These are phyloP conservation scores for Trichoderma harzianum DNA, from an alignment of 2,329 filamentous ascomycete species.

Conservation along the genomic window DNA sequence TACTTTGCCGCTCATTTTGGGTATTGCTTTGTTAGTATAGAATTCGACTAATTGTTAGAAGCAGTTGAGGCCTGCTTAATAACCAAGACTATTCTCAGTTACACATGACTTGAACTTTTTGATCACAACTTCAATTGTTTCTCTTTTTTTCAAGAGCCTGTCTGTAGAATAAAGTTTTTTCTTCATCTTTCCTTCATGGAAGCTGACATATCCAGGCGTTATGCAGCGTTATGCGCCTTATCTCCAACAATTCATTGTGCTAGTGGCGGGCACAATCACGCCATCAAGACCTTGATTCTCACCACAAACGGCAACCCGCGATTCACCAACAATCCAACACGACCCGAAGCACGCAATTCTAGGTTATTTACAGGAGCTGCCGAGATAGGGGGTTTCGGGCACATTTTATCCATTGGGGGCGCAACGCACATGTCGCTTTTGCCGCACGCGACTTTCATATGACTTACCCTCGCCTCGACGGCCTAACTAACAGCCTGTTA, in stretches of 20 bases:
- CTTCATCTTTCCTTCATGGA: neutral
- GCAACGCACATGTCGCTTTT: neutral
- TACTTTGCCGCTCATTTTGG: neutral
- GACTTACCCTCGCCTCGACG: neutral
- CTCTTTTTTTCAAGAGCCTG: neutral
- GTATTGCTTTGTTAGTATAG: neutral
- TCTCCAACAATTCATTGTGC: conserved; percentile 9
- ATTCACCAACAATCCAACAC: neutral
- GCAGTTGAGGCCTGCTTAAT: neutral
- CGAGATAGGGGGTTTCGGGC: neutral
- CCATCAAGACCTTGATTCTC: conserved; percentile 14
- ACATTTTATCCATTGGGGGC: neutral
- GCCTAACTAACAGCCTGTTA: neutral
- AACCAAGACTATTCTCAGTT: neutral
- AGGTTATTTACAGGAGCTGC: neutral
- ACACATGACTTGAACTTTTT: neutral
- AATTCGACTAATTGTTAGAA: neutral
- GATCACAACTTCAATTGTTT: neutral
- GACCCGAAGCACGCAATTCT: conserved; percentile 7
- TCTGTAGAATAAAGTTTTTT: neutral
- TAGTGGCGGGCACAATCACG: conserved; percentile 14
- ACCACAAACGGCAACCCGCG: neutral
- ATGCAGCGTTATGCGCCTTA: neutral
- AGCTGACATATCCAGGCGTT: neutral
- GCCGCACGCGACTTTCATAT: neutral